A percentile compares a stretch with the other conserved stretches of the same genome.
Conservation (phyloP, 2,329 filamentous ascomycete species). For the Xylaria sp. region DNA sequence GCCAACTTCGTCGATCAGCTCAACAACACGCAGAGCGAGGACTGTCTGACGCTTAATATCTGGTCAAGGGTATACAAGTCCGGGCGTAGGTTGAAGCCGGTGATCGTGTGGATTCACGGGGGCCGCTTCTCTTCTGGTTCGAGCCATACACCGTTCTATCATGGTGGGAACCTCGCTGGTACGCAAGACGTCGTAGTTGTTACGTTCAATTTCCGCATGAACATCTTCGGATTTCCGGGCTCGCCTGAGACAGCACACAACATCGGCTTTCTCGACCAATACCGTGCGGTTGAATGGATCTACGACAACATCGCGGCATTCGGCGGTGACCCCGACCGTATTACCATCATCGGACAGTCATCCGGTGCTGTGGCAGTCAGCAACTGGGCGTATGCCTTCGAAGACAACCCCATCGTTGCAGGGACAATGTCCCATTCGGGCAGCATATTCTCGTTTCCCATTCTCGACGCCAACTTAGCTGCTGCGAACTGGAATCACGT, state of each 20-base stretch:
- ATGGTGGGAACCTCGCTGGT: constrained; percentile 25
- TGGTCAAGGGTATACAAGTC: constrained; percentile 16
- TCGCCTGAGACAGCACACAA: constrained; percentile 29
- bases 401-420: constrained; percentile 25
- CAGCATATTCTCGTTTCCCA: constrained; percentile 28
- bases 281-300: constrained; percentile 24
- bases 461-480: constrained; percentile 25
- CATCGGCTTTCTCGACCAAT: constrained; percentile 32
- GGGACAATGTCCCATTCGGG: constrained; percentile 27
- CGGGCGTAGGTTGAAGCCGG: constrained; percentile 10
- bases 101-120: constrained; percentile 32
- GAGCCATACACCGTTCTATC: constrained; percentile 32
- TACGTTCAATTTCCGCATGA: constrained; percentile 34
- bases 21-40: constrained; percentile 31
- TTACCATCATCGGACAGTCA: constrained; percentile 29
- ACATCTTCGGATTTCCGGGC: constrained; percentile 32
- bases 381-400: constrained; percentile 33
- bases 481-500: constrained; percentile 26
- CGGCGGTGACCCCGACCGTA: constrained; percentile 26
- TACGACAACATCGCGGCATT: constrained; percentile 30
- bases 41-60: constrained; percentile 30
- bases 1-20: constrained; percentile 28
- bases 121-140: constrained; percentile 32
- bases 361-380: constrained; percentile 28
- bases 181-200: constrained; percentile 27